Percentiles rank a stretch among this genome's conserved stretches.
Conservation (phyloP, 2,329 filamentous ascomycete species). For the Epichloe typhina region DNA sequence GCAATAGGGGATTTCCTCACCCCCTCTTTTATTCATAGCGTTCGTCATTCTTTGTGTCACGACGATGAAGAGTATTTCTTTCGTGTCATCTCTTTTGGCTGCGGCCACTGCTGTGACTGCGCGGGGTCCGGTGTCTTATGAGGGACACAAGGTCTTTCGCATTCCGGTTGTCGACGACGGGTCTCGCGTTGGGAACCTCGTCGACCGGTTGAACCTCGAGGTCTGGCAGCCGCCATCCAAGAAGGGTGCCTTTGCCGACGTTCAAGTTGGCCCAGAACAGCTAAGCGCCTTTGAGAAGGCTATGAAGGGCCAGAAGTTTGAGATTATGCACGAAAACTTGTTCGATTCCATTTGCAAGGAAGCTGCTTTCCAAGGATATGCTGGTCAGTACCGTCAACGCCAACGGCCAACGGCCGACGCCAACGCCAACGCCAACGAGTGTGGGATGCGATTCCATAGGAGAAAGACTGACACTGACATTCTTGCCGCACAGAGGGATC, state of each 20-base stretch:
- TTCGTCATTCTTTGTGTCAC: background rate
- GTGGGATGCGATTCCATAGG: accelerated
- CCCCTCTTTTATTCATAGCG: background rate
- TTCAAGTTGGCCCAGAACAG: conserved; percentile 25
- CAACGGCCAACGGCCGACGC: background rate
- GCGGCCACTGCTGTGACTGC: conserved; percentile 8
- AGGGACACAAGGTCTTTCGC: conserved; percentile 32
- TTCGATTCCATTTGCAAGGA: conserved; percentile 25
- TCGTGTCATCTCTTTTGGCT: conserved; percentile 8
- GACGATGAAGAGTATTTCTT: conserved; percentile 9
- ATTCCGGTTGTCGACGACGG: conserved; percentile 23
- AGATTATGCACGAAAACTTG: conserved; percentile 27
- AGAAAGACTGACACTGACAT: background rate
- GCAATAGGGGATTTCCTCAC: background rate
- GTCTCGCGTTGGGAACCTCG: conserved; percentile 19
- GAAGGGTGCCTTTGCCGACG: conserved; percentile 23
- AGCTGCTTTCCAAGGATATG: conserved; percentile 16
- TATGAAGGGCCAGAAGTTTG: conserved; percentile 17
- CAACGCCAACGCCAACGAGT: background rate
- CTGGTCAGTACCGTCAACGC: conserved; percentile 10
- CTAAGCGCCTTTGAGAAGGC: conserved; percentile 20
- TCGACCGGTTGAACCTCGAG: conserved; percentile 20
- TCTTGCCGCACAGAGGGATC: conserved; percentile 8
- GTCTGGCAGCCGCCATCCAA: conserved; percentile 23
- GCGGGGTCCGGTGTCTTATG: conserved; percentile 21